Evolutionary conservation across 345 rosid genomes (phyloP).

Genomic region (Bruguiera sexangula): DNA sequence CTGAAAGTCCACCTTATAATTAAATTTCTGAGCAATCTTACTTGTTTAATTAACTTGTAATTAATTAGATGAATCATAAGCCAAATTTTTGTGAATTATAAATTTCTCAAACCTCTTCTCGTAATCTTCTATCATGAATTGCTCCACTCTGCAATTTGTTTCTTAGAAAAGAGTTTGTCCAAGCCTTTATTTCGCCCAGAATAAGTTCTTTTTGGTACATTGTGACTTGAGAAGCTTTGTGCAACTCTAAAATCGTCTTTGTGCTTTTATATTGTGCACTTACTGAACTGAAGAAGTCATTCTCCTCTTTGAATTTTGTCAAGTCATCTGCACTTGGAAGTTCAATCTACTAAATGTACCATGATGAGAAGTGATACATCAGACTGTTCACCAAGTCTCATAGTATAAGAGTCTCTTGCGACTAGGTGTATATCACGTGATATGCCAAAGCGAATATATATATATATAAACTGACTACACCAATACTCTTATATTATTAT

Average conservation of each 20-base stretch:
- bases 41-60: not conserved
- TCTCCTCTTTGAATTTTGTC: not conserved
- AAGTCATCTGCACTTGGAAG: not conserved
- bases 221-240: constrained; percentile 13
- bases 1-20: not conserved
- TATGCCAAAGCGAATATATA: too few species aligned
- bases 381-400: too few species aligned
- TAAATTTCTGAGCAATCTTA: not conserved
- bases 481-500: too few species aligned
- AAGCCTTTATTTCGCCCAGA: constrained; percentile 10
- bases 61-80: not conserved
- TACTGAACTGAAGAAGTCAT: not conserved
- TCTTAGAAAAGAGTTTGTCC: constrained; percentile 10
- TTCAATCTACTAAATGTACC: not conserved
- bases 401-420: too few species aligned
- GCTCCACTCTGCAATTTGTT: not conserved
- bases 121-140: not conserved
- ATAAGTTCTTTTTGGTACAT: constrained; percentile 10
- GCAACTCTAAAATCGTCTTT: constrained; percentile 12
- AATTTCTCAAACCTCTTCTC: not conserved
- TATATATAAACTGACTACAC: not conserved
- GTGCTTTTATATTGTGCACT: not conserved
- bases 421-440: too few species aligned
- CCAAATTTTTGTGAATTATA: not conserved
- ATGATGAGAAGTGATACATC: too few species aligned